Evolutionary conservation across 2,329 filamentous ascomycete genomes (phyloP).

Genomic region (Hypoxylon sp.): DNA sequence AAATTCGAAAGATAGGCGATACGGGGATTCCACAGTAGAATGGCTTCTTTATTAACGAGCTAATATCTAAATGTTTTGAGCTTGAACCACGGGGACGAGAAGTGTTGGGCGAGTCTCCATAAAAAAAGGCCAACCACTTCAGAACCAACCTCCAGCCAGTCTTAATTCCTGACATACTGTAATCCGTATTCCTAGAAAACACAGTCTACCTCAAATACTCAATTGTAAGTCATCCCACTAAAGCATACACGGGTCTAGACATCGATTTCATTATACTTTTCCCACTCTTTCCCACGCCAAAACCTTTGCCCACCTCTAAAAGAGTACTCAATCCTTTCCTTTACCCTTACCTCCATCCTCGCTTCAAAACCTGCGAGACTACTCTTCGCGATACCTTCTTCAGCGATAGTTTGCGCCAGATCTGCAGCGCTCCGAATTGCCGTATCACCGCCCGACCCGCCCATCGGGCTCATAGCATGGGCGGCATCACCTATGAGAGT

Average conservation of each 20-base stretch:
- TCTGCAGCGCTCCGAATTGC: conserved; percentile 51
- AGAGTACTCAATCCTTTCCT: conserved; percentile 53
- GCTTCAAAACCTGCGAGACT: conserved; percentile 46
- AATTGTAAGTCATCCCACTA: no score
- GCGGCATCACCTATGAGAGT: conserved; percentile 51
- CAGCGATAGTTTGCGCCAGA: conserved; percentile 47
- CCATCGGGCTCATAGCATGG: conserved; percentile 54
- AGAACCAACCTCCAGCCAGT: no score
- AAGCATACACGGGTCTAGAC: conserved; percentile 4
- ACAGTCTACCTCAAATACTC: no score
- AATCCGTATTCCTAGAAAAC: no score
- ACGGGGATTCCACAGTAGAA: no score
- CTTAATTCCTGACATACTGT: no score
- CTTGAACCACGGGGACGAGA: no score
- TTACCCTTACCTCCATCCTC: conserved; percentile 50
- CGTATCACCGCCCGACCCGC: conserved; percentile 52
- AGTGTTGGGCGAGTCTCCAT: no score
- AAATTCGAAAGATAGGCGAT: no score
- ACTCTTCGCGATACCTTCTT: conserved; percentile 41
- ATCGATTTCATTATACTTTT: conserved; percentile 44
- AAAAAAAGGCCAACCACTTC: no score
- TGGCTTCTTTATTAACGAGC: no score
- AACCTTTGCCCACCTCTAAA: conserved; percentile 52
- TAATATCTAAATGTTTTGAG: no score
- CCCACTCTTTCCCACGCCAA: conserved; percentile 51